These are phyloP conservation scores for Olyra latifolia DNA, from an alignment of 176 grass and related monocot genomes.

Conservation along the genomic window DNA sequence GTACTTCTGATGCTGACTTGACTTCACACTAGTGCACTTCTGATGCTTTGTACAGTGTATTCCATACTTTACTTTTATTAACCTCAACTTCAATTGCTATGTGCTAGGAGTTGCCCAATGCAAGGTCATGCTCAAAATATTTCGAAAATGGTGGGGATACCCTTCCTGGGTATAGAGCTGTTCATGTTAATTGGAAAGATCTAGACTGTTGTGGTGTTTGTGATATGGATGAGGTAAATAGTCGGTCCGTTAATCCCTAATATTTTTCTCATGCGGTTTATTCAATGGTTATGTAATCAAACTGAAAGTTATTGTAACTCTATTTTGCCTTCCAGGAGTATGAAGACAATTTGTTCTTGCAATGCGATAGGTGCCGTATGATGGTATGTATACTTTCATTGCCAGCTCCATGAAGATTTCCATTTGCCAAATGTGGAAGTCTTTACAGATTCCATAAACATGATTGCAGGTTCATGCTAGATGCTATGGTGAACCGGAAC, in stretches of 20 bases:
- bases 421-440: constrained; percentile 27
- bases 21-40: neutral
- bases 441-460: constrained; percentile 27
- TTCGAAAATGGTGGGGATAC: constrained; percentile 73
- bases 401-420: constrained; percentile 31
- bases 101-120: constrained; percentile 94
- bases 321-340: constrained; percentile 73
- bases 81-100: constrained; percentile 30
- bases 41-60: neutral
- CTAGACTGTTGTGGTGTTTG: constrained; percentile 94
- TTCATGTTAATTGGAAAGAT: constrained; percentile 97
- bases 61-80: constrained; percentile 26
- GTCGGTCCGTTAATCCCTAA: neutral
- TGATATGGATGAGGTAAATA: constrained; percentile 98
- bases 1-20: too few species aligned
- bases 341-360: constrained; percentile 97
- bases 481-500: constrained; percentile 95
- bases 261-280: constrained; percentile 10
- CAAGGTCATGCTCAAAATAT: constrained; percentile 88
- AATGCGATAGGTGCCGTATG: constrained; percentile 98
- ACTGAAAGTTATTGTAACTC: constrained; percentile 35
- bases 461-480: constrained; percentile 88
- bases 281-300: constrained; percentile 24
- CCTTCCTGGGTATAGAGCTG: constrained; percentile 86
- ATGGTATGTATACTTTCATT: constrained; percentile 63